These are phyloP conservation scores for Nyssa sinensis DNA, from an alignment of 148 eudicot species.

Conservation along the genomic window DNA sequence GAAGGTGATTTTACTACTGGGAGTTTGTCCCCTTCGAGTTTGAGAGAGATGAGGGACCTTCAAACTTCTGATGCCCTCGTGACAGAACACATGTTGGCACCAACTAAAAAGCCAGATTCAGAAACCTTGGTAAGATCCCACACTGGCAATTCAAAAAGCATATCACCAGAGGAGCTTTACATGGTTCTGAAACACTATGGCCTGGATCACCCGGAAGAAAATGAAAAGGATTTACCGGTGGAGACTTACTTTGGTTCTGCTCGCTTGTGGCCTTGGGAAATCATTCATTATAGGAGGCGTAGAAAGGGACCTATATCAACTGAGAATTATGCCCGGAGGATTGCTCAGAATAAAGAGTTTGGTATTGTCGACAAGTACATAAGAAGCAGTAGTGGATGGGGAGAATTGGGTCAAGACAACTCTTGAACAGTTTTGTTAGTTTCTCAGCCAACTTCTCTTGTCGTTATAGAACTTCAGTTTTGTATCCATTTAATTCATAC, in stretches of 20 bases:
- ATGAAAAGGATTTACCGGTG: conserved; percentile 24
- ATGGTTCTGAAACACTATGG: conserved; percentile 48
- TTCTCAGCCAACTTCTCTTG: background rate
- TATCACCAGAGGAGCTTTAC: conserved; percentile 40
- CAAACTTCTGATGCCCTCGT: too few relatives aligned
- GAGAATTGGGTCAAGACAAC: conserved; percentile 32
- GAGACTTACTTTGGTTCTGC: conserved; percentile 55
- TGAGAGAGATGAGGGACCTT: too few relatives aligned
- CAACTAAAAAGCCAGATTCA: conserved; percentile 10
- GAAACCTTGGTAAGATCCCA: conserved; percentile 15
- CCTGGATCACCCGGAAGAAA: conserved; percentile 29
- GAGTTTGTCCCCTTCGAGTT: too few relatives aligned
- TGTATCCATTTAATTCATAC: background rate
- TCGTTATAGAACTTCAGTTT: background rate
- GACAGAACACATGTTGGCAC: background rate
- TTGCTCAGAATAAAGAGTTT: conserved; percentile 50
- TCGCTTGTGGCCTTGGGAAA: conserved; percentile 62
- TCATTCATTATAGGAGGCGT: conserved; percentile 53
- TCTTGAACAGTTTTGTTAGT: conserved; percentile 12
- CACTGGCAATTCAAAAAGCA: conserved; percentile 19
- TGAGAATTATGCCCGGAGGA: conserved; percentile 50
- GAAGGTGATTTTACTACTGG: too few relatives aligned
- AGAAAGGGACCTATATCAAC: conserved; percentile 49
- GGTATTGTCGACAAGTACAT: conserved; percentile 51
- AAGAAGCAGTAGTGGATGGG: conserved; percentile 69